A percentile compares a stretch with the other conserved stretches of the same genome.
These are phyloP conservation scores for Volvox africanus DNA, from an alignment of 139 green algal species.

Conservation along the genomic window DNA sequence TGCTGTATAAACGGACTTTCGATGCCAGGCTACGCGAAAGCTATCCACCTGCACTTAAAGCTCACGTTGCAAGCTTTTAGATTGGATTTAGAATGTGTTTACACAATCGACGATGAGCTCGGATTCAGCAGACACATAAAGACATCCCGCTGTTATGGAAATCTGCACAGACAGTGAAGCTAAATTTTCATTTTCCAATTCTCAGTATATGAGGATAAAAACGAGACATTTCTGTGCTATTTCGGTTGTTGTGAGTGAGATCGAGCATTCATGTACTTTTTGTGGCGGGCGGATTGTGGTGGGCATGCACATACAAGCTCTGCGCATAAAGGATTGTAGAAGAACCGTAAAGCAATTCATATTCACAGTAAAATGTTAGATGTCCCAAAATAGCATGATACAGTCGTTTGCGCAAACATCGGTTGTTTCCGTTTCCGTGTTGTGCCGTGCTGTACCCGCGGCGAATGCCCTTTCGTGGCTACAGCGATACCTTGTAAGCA, in stretches of 20 bases:
- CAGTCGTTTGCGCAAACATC: slow-evolving; percentile 5
- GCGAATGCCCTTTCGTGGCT: too few relatives aligned
- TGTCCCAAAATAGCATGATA: background rate
- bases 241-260: background rate
- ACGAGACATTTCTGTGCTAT: background rate
- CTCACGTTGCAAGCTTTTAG: too few relatives aligned
- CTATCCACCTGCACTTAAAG: background rate
- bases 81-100: too few relatives aligned
- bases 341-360: background rate
- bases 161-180: background rate
- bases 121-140: background rate
- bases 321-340: background rate
- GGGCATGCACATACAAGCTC: background rate
- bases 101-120: too few relatives aligned
- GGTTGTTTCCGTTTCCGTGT: slow-evolving; percentile 8
- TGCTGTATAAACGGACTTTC: background rate
- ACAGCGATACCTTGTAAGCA: too few relatives aligned
- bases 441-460: background rate
- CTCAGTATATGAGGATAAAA: background rate
- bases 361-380: background rate
- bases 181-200: background rate
- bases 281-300: background rate
- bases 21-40: background rate
- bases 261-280: background rate
- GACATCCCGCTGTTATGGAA: background rate